Evolutionary conservation across 352 stramenopile genomes (phyloP).

Genomic region (Phytophthora sansomeana): DNA sequence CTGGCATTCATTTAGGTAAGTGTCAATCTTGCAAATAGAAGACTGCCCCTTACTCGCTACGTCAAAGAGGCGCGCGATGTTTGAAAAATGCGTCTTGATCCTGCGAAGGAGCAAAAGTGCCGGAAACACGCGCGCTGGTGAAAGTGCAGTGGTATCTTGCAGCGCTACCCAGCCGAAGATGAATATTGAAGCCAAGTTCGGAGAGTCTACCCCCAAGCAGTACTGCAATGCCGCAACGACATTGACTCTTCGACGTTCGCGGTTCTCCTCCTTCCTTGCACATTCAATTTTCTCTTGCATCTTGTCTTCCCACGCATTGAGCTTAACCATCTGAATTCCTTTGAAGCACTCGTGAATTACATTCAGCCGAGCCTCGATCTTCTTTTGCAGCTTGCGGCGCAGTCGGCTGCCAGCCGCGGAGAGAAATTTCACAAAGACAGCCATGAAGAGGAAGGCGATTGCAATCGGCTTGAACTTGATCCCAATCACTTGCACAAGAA

Average conservation of each 20-base stretch:
- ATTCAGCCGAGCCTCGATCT: slow-evolving; percentile 37
- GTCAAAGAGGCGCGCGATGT: slow-evolving; percentile 37
- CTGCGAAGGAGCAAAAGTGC: slow-evolving; percentile 43
- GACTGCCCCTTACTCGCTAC: slow-evolving; percentile 28
- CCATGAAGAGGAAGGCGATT: slow-evolving; percentile 37
- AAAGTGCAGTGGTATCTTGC: slow-evolving; percentile 35
- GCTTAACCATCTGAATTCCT: slow-evolving; percentile 65
- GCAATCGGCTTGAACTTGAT: slow-evolving; percentile 41
- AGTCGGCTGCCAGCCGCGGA: slow-evolving; percentile 32
- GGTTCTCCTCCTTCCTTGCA: slow-evolving; percentile 49
- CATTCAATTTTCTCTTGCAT: slow-evolving; percentile 50
- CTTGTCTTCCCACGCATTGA: slow-evolving; percentile 68
- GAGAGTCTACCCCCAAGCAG: slow-evolving; percentile 39
- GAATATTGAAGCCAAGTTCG: slow-evolving; percentile 48
- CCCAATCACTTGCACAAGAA: slow-evolving; percentile 48
- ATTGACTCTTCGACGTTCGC: slow-evolving; percentile 28
- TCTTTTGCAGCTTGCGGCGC: slow-evolving; percentile 31
- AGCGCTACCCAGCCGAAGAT: slow-evolving; percentile 51
- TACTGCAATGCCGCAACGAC: slow-evolving; percentile 39
- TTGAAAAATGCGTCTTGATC: slow-evolving; percentile 45
- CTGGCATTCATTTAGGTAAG: slow-evolving; percentile 23
- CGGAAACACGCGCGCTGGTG: slow-evolving; percentile 44
- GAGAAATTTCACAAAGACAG: slow-evolving; percentile 28
- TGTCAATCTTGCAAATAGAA: slow-evolving; percentile 38
- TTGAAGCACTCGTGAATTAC: slow-evolving; percentile 61